Percentiles rank a stretch among this genome's conserved stretches.
These are phyloP conservation scores for Biscogniauxia marginata DNA, from an alignment of 2,329 filamentous ascomycete species.

Conservation along the genomic window DNA sequence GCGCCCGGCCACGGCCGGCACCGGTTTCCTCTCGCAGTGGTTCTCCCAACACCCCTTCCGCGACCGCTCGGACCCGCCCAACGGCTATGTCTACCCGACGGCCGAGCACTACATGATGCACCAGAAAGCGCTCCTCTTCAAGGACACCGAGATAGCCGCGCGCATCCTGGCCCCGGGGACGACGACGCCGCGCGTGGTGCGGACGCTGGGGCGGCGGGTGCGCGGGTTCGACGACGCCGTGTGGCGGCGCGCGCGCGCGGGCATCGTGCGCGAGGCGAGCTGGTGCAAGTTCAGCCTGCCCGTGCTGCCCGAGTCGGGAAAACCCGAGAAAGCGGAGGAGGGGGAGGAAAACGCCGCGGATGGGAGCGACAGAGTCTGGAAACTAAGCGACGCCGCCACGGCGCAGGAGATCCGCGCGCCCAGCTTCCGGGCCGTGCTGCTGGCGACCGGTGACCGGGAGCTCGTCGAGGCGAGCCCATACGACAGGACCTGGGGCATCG, in stretches of 20 bases:
- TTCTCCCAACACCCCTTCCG: conserved; percentile 19
- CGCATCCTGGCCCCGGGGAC: conserved; percentile 51
- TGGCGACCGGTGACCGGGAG: conserved; percentile 58
- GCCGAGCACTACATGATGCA: conserved; percentile 48
- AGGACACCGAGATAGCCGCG: conserved; percentile 41
- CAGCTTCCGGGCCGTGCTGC: conserved; percentile 46
- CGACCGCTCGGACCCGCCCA: conserved; percentile 8
- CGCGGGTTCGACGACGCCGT: conserved; percentile 46
- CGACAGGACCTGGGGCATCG: conserved; percentile 67
- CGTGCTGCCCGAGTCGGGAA: conserved; percentile 24
- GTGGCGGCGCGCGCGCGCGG: conserved; percentile 52
- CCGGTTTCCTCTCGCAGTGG: conserved; percentile 21
- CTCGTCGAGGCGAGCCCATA: conserved; percentile 61
- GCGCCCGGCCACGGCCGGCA: conserved; percentile 5
- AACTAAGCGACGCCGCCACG: conserved; percentile 10
- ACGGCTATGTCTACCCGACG: conserved; percentile 40
- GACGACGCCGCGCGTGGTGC: conserved; percentile 46
- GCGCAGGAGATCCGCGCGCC: conserved; percentile 34
- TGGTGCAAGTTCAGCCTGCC: conserved; percentile 56
- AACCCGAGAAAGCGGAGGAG: background rate
- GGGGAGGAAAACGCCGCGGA: conserved; percentile 2
- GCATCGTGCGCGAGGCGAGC: conserved; percentile 58
- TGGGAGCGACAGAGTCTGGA: conserved; percentile 19
- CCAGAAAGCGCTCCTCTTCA: conserved; percentile 24
- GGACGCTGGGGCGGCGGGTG: conserved; percentile 55